Evolutionary conservation across 2,329 filamentous ascomycete genomes (phyloP), one percentile per base, ranked within the genome.

Genomic region (Colletotrichum lupini): DNA sequence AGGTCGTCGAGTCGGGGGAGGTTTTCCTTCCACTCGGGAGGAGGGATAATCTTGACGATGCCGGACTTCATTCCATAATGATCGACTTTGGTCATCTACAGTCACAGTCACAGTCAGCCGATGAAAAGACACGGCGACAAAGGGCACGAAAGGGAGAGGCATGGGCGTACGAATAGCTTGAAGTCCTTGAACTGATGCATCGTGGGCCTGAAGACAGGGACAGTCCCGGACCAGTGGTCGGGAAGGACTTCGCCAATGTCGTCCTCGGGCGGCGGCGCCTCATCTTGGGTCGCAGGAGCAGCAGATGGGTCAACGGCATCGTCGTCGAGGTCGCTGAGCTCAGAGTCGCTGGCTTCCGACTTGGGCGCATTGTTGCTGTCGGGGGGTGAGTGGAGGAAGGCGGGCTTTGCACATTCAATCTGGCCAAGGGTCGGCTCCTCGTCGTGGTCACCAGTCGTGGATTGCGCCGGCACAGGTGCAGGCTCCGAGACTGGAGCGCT

Each of bases 141-240:
- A 56, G 37, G 30, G 52, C 67, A 9, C 52, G 30, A 35, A 32
- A 42, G 28, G 30, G 68, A 12, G 58, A 16, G 37, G 55, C 22
- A 57, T 57, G 35, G 73, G 85, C 90, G 76, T 86, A 98, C 93
- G 82, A 97, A 98, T 81, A 90, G 91, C 84, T 96, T 93, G 83
- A 99, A 99, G 84, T 97, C 94, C 79, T 92, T 92, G 85, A 98
- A 98, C 84, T 99, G 95, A 75, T 93, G 90, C 94, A 98, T 97
- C 72, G 93, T 96, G 83, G 97, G 97, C 83, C 92, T 96, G 85
- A 99, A 99, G 74, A 99, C 93, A 9, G 97, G 96, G 46, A 99
- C 93, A 75, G 92, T 94, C 75, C 95, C 95, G 80, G 95, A 97
- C 86, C 94, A 98, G 82, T 98, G 92, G 80, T 95, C 94, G 1